Base-by-base conservation (phyloP, 768 basidiomycete genomes). In the Grammothele lineata region DNA sequence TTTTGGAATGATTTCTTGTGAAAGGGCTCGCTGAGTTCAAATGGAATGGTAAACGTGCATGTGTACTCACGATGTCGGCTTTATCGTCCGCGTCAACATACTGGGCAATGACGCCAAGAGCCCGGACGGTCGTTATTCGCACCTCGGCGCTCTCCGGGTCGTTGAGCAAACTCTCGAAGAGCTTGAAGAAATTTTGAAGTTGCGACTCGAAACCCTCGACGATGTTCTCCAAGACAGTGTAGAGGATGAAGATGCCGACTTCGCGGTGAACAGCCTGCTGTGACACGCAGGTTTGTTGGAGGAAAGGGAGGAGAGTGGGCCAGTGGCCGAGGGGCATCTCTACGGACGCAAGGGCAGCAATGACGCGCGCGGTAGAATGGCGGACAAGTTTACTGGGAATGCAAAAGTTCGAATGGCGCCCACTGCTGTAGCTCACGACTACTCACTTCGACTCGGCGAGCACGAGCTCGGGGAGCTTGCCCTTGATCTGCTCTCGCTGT, bases 81-180 rank as follows among this genome's bases (percentile, higher is more conserved):
- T 94, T 94, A 65, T 97, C 90, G 36, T 90, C 89, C 5, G 74
- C 59, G 54, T 93, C 90, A 43, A 98, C 84, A 67, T 91, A 97
- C 65, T 94, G 92, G 18, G 95, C 89, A 42, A 99, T 79, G 49
- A 91, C 85, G 45, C 94, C 93, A 32, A 98, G 69, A n/a, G 90
- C 84, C 86, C 83, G 73, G 50, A 95, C 85, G 30, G 93, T 90
- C 23, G 87, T 94, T 38, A 97, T 83, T 50, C 93, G 78, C 51
- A 98, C 92, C 58, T 92, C 91, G 37, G 85, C 72, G 54, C 88
- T 94, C 62, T 92, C 89, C 1, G 87, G 80, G 68, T 99, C 95
- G 14, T 59, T 60, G 35, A 98, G 68, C 8, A 94, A 74, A 38
- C 69, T 67, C 39, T 75, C 72, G 64, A 97, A 92, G 22, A 97